phyloP scores from a whole-genome alignment of 192 early-diverging fungal species.

The Pilobolus umbonatus region DNA sequence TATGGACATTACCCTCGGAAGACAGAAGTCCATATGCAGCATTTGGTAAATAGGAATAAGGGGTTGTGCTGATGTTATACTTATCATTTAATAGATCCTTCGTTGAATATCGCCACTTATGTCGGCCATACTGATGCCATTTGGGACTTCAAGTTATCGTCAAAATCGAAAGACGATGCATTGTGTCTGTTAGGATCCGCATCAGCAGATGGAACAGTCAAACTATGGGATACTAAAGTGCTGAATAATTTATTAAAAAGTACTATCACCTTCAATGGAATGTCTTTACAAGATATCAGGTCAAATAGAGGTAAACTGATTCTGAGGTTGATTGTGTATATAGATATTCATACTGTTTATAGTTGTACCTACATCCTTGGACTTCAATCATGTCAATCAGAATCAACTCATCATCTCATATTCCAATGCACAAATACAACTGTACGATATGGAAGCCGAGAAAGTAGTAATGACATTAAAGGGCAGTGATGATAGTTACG shows the following conservation, averaged over 20 bases:
- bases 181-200: conserved; percentile 65
- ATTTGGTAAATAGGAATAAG: conserved; percentile 30
- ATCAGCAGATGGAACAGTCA: conserved; percentile 76
- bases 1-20: conserved; percentile 57
- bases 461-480: conserved; percentile 48
- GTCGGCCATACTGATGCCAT: conserved; percentile 80
- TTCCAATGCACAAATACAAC: conserved; percentile 56
- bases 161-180: conserved; percentile 39
- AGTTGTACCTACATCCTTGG: conserved; percentile 59
- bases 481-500: conserved; percentile 54
- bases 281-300: background rate
- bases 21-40: conserved; percentile 51
- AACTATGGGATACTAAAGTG: conserved; percentile 69
- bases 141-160: conserved; percentile 78
- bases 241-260: conserved; percentile 42
- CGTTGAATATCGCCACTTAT: conserved; percentile 52
- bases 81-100: conserved; percentile 33
- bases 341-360: background rate
- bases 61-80: background rate
- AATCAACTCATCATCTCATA: conserved; percentile 61
- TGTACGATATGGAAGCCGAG: conserved; percentile 78
- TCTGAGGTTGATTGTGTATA: background rate
- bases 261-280: conserved; percentile 43
- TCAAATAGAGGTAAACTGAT: background rate
- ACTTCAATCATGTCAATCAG: conserved; percentile 57